These are phyloP conservation scores for Berberis thunbergii DNA, from an alignment of 164 flowering plant species.

Conservation along the genomic window DNA sequence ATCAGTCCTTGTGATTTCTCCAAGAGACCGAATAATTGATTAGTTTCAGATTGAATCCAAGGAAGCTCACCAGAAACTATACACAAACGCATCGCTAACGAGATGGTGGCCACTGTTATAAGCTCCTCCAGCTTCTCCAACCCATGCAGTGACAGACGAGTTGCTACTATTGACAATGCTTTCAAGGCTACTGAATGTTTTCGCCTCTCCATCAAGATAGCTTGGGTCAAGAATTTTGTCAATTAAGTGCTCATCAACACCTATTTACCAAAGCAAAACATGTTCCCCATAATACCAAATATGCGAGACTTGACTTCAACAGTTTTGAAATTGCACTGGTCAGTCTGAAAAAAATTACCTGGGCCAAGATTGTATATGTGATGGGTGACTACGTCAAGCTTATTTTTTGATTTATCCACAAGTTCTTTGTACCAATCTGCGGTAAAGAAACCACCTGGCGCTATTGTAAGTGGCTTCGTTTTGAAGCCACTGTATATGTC, in stretches of 20 bases:
- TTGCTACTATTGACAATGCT: slow-evolving; percentile 29
- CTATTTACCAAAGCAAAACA: slow-evolving; percentile 17
- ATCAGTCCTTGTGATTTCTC: neutral
- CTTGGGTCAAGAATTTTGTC: slow-evolving; percentile 80
- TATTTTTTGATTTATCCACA: too few species aligned
- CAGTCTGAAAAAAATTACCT: too few species aligned
- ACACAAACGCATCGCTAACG: slow-evolving; percentile 75
- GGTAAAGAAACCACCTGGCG: too few species aligned
- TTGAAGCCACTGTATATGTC: too few species aligned
- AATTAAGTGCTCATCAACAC: slow-evolving; percentile 57
- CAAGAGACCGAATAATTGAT: too few species aligned
- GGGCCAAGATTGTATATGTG: too few species aligned
- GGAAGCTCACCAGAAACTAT: slow-evolving; percentile 69
- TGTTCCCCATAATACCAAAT: neutral
- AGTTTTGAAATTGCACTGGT: too few species aligned
- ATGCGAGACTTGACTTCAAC: neutral
- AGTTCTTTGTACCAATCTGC: too few species aligned
- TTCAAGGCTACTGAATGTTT: slow-evolving; percentile 39
- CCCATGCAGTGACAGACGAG: slow-evolving; percentile 71
- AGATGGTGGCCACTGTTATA: slow-evolving; percentile 78
- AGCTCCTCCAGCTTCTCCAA: slow-evolving; percentile 95
- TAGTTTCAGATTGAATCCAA: neutral
- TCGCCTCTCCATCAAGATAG: slow-evolving; percentile 54
- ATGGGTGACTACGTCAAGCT: too few species aligned
- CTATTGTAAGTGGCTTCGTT: too few species aligned